phyloP scores from a whole-genome alignment of 1,139 yeast species.

The Blastobotrys arbuscula region DNA sequence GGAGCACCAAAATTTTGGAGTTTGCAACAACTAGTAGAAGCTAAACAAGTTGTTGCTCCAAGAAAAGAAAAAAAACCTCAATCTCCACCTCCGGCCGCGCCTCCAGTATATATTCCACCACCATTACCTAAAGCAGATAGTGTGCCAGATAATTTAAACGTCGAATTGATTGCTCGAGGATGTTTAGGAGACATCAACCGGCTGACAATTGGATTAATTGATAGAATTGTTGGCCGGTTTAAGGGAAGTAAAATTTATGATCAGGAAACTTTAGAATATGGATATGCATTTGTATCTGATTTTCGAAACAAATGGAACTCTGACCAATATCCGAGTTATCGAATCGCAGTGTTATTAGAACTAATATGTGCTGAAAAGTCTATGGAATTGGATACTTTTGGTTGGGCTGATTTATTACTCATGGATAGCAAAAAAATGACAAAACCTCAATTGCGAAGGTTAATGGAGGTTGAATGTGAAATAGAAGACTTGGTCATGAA shows the following conservation, averaged over 20 bases:
- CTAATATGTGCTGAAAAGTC: neutral
- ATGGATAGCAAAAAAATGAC: neutral
- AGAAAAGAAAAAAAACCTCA: neutral
- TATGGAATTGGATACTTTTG: neutral
- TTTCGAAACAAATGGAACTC: slow-evolving; percentile 1
- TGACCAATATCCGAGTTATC: neutral
- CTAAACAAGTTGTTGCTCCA: no score
- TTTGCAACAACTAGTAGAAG: no score
- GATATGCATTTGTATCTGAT: slow-evolving; percentile 5
- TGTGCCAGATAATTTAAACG: neutral
- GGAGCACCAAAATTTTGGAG: no score
- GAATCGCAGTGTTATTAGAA: neutral
- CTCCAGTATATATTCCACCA: neutral
- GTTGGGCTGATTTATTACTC: neutral
- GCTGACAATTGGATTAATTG: neutral
- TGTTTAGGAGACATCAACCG: neutral
- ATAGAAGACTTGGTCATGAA: neutral
- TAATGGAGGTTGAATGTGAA: neutral
- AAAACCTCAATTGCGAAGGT: neutral
- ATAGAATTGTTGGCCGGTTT: neutral
- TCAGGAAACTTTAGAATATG: neutral
- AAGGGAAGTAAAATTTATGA: neutral
- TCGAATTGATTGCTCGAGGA: neutral
- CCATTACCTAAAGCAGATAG: neutral
- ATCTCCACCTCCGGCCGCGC: neutral